Conservation (phyloP, 352 stramenopile species). For the Phytophthora aleatoria region DNA sequence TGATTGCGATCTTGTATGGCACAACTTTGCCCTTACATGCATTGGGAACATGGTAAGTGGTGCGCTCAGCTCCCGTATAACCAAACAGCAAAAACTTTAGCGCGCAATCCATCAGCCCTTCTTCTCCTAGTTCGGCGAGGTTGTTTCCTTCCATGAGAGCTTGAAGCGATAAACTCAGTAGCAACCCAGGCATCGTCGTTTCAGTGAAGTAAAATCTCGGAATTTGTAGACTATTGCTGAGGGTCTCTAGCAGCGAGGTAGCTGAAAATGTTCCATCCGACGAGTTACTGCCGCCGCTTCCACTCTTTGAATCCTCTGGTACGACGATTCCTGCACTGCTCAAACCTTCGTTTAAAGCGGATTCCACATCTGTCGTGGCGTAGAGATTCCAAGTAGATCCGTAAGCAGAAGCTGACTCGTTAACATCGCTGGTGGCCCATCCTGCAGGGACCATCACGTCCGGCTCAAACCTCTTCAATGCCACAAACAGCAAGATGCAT, state of each 20-base stretch:
- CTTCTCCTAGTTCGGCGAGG: conserved; percentile 46
- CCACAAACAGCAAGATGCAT: conserved; percentile 75
- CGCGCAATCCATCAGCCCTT: conserved; percentile 47
- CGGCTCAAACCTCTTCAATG: conserved; percentile 62
- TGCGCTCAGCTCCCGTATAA: conserved; percentile 44
- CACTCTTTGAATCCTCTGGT: conserved; percentile 9
- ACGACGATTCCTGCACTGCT: conserved; percentile 26
- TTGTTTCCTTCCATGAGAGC: conserved; percentile 46
- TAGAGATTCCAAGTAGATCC: conserved; percentile 59
- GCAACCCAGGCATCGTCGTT: conserved; percentile 61
- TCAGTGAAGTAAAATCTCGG: conserved; percentile 73
- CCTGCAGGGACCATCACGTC: conserved; percentile 53
- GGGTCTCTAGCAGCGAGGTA: conserved; percentile 7
- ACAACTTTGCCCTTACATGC: conserved; percentile 60
- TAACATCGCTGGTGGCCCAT: conserved; percentile 46
- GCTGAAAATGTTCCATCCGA: conserved; percentile 19
- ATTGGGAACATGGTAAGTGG: conserved; percentile 44
- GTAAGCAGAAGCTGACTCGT: conserved; percentile 32
- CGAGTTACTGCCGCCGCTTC: conserved; percentile 7
- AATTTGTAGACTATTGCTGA: conserved; percentile 42
- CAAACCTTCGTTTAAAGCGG: conserved; percentile 24
- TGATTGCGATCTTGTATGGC: conserved; percentile 77
- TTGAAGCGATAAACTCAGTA: conserved; percentile 60
- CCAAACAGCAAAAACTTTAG: conserved; percentile 58
- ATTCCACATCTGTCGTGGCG: conserved; percentile 21